Evolutionary conservation across 2,329 filamentous ascomycete genomes (phyloP).

Genomic region (Epichloe gansuensis): DNA sequence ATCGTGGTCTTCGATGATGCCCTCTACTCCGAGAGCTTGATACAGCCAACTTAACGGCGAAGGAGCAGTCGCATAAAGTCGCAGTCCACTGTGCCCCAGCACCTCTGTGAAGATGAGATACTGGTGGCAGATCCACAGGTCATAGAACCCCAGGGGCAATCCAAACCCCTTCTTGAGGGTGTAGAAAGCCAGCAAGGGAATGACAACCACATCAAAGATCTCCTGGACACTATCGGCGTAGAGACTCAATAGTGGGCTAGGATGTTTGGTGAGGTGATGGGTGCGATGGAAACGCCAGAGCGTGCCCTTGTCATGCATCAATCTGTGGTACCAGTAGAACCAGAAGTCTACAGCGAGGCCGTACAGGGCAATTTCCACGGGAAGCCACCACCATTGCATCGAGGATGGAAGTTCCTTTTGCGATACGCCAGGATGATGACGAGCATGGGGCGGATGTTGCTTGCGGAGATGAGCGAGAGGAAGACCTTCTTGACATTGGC

Average conservation of each 20-base stretch:
- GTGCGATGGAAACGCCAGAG: constrained; percentile 30
- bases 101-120: constrained; percentile 30
- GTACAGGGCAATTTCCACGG: constrained; percentile 13
- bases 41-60: constrained; percentile 23
- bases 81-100: constrained; percentile 26
- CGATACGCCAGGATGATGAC: constrained; percentile 16
- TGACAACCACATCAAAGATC: constrained; percentile 28
- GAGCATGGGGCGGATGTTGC: constrained; percentile 13
- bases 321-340: constrained; percentile 12
- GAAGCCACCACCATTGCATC: constrained; percentile 15
- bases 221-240: constrained; percentile 32
- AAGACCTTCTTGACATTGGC: constrained; percentile 14
- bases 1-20: constrained; percentile 31
- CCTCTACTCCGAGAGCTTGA: constrained; percentile 19
- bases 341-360: constrained; percentile 5
- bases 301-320: constrained; percentile 25
- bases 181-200: constrained; percentile 26
- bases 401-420: constrained; percentile 3
- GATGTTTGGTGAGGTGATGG: constrained; percentile 26
- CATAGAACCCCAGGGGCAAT: constrained; percentile 32
- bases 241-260: constrained; percentile 16
- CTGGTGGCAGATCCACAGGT: constrained; percentile 33
- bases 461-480: constrained; percentile 5
- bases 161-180: constrained; percentile 21
- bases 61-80: constrained; percentile 23